Percentiles rank a stretch among this genome's conserved stretches.
These are phyloP conservation scores for Endoconidiophora laricicola DNA, from an alignment of 2,329 filamentous ascomycete species.

Conservation along the genomic window DNA sequence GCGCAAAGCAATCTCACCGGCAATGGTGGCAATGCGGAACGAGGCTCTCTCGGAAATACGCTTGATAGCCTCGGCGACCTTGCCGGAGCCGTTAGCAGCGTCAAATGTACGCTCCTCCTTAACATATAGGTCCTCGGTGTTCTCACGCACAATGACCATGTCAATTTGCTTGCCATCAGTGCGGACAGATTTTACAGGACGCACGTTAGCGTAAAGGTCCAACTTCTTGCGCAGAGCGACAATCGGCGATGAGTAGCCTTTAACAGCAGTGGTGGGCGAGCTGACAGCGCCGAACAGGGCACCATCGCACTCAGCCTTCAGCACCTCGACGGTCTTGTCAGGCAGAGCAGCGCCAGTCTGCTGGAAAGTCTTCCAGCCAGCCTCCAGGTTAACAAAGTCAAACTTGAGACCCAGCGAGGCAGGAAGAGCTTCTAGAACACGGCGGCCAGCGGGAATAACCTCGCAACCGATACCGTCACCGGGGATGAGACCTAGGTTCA, in stretches of 20 bases:
- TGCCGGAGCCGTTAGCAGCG: conserved; percentile 48
- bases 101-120: conserved; percentile 85
- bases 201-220: conserved; percentile 91
- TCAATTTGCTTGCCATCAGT: conserved; percentile 60
- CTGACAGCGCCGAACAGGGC: conserved; percentile 92
- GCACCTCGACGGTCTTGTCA: conserved; percentile 74
- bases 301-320: conserved; percentile 84
- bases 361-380: conserved; percentile 88
- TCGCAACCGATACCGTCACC: conserved; percentile 97
- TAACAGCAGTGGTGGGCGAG: conserved; percentile 71
- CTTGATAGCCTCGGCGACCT: conserved; percentile 94
- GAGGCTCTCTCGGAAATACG: conserved; percentile 79
- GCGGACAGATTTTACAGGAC: conserved; percentile 73
- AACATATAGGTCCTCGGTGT: conserved; percentile 96
- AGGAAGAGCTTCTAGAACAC: conserved; percentile 82
- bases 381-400: conserved; percentile 82
- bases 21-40: conserved; percentile 77
- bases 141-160: conserved; percentile 95
- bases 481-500: conserved; percentile 64
- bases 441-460: conserved; percentile 87
- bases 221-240: conserved; percentile 92
- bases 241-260: conserved; percentile 92
- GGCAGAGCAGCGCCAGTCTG: conserved; percentile 75
- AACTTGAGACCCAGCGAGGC: conserved; percentile 84
- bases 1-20: conserved; percentile 81